Conservation (phyloP, 257 asterid genomes). For the Perilla frutescens region DNA sequence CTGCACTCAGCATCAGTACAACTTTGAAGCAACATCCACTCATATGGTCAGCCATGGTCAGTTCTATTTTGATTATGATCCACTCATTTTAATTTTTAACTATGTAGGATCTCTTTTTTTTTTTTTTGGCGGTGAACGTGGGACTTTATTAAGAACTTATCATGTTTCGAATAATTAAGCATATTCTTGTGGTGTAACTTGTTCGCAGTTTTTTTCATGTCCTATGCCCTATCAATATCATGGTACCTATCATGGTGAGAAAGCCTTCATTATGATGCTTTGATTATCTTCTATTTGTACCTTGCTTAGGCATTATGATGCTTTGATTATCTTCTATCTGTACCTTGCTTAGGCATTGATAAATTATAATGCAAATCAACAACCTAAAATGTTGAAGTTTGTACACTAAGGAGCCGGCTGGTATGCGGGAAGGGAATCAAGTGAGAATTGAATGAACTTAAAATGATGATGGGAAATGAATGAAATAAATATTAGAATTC, state of each 20-base stretch:
- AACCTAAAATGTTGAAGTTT: background rate
- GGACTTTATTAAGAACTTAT: slow-evolving; percentile 26
- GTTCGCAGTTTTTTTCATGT: slow-evolving; percentile 5
- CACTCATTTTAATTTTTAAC: slow-evolving; percentile 11
- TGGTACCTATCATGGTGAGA: slow-evolving; percentile 2
- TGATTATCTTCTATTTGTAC: slow-evolving; percentile 20
- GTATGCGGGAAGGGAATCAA: too few species aligned
- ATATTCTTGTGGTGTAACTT: slow-evolving; percentile 19
- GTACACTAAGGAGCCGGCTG: background rate
- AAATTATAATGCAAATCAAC: background rate
- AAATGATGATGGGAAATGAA: too few species aligned
- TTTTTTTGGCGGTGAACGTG: slow-evolving; percentile 18
- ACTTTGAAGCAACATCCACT: slow-evolving; percentile 93
- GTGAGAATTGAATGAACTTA: too few species aligned
- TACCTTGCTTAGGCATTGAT: slow-evolving; percentile 16
- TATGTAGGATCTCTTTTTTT: slow-evolving; percentile 1
- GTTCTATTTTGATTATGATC: slow-evolving; percentile 35
- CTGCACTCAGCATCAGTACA: slow-evolving; percentile 97
- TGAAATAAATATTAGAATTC: too few species aligned
- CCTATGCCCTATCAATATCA: background rate
- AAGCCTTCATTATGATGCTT: slow-evolving; percentile 27
- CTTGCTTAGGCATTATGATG: slow-evolving; percentile 22
- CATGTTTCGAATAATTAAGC: slow-evolving; percentile 5
- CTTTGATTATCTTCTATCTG: slow-evolving; percentile 18
- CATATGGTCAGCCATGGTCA: slow-evolving; percentile 92